Evolutionary conservation across 495 filamentous ascomycete species (phyloP), one percentile per base, ranked within the genome.

Genomic region (Daldinia vernicosa): DNA sequence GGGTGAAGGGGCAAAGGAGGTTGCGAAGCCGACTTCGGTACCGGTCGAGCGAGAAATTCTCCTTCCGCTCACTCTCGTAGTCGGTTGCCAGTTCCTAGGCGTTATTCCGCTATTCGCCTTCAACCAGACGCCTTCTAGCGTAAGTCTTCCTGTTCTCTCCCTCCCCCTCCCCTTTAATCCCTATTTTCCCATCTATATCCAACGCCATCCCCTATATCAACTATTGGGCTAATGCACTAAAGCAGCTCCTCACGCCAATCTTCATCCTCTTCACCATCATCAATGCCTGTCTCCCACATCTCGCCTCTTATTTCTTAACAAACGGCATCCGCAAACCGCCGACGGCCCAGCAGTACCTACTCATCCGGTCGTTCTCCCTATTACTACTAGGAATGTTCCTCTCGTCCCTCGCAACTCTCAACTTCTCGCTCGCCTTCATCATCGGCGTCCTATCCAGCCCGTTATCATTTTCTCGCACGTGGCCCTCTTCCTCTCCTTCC

Each of bases 291-390:
- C 78, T 93, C 63, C 91, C 92, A 4, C 72, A 78, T 17, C 51
- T 86, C 59, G 74, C 90, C 70, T 88, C 92, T 28, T 76, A 78
- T 51, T 65, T 84, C 59, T 79, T 91, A 47, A 80, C 80, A 19
- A 69, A 62, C n/a, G 65, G 63, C 33, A 67, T 33, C 43, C 24
- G 52, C 19, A 50, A 66, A 6, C 51, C 47, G 75, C 87, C 89
- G n/a, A 88, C 89, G 7, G 57, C 77, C 15, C 91, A 94, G 54
- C 89, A 96, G 76, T 87, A 89, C 76, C 86, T 85, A 24, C 86
- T 98, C 57, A 89, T 95, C 69, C 93, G 93, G 74, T 95, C 91
- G 60, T 93, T 99, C 86, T 97, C 95, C 12, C 89, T 98, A 26
- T 88, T 99, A 3, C 86, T 95, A 0, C 87, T 98, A 0, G 96